A percentile compares a stretch with the other conserved stretches of the same genome.
Conservation (phyloP, 2,329 filamentous ascomycete species). For the Cladophialophora bantiana region DNA sequence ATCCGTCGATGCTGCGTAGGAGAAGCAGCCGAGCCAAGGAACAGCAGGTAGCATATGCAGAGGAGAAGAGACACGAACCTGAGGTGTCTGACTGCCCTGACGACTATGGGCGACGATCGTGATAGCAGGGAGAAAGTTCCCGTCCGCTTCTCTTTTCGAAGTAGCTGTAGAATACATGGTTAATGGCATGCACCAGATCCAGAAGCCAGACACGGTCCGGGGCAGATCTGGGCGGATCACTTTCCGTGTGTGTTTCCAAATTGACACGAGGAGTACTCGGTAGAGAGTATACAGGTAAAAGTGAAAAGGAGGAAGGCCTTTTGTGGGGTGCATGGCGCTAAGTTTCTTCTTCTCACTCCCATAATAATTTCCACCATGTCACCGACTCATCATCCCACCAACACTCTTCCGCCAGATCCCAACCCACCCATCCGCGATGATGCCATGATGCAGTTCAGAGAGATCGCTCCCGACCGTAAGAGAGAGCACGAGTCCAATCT, state of each 20-base stretch:
- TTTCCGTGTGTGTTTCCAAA: not conserved
- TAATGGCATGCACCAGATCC: not conserved
- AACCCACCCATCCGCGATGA: not conserved
- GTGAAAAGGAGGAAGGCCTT: not conserved
- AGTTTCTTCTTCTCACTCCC: constrained; percentile 4
- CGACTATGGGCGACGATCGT: not conserved
- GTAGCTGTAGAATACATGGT: not conserved
- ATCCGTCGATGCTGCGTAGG: constrained; percentile 1
- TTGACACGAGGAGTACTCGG: not conserved
- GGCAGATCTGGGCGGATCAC: not conserved
- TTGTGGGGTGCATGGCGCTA: constrained; percentile 9
- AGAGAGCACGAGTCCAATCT: constrained; percentile 11
- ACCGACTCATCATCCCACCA: not conserved
- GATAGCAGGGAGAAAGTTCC: not conserved
- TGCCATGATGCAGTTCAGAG: constrained; percentile 25
- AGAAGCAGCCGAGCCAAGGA: not conserved
- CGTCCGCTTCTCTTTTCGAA: not conserved
- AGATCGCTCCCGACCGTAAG: constrained; percentile 25
- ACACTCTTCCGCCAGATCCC: not conserved
- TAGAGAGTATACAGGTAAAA: not conserved
- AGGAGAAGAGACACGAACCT: not conserved
- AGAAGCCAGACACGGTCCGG: constrained; percentile 4
- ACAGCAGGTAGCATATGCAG: not conserved
- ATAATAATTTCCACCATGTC: constrained; percentile 1
- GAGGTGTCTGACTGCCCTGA: not conserved